A percentile compares a stretch with the other conserved stretches of the same genome.
These are phyloP conservation scores for Polyplosphaeria fusca DNA, from an alignment of 495 filamentous ascomycete genomes.

Conservation along the genomic window DNA sequence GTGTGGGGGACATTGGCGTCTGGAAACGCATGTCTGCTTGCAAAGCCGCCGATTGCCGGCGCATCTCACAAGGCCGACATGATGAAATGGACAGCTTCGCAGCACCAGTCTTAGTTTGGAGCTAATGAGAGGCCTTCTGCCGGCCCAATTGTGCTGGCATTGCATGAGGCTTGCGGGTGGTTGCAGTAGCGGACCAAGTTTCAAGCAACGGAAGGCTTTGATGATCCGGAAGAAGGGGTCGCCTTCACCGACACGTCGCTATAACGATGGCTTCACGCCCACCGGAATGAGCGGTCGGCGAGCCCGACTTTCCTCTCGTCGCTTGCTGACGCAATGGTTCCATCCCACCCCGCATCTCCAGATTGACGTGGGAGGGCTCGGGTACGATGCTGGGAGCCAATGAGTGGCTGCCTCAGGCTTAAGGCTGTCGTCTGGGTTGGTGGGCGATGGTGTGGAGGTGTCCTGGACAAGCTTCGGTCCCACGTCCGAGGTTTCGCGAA, in stretches of 20 bases:
- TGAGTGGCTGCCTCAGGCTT: conserved; percentile 38
- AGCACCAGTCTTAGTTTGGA: too few relatives aligned
- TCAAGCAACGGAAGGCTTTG: neutral
- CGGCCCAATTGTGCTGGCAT: conserved; percentile 3
- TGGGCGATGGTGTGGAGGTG: neutral
- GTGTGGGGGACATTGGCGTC: too few relatives aligned
- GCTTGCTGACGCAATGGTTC: too few relatives aligned
- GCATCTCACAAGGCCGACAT: too few relatives aligned
- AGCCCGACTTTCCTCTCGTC: too few relatives aligned
- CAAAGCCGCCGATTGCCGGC: too few relatives aligned
- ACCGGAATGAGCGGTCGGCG: conserved; percentile 22
- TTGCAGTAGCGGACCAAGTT: conserved; percentile 5
- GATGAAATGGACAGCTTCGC: too few relatives aligned
- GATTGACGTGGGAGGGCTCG: conserved; percentile 35
- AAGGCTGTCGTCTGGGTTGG: conserved; percentile 21
- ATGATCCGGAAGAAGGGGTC: neutral
- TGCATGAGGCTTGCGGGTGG: neutral
- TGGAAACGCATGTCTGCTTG: too few relatives aligned
- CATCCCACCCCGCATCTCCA: conserved; percentile 35
- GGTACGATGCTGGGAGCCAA: conserved; percentile 47
- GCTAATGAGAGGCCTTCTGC: neutral
- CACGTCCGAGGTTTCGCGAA: neutral
- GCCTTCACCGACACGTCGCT: conserved; percentile 20
- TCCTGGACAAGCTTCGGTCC: neutral
- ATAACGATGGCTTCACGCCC: neutral